A percentile compares a stretch with the other conserved stretches of the same genome.
Conservation (phyloP, 495 filamentous ascomycete species). For the Talaromyces borbonicus region DNA sequence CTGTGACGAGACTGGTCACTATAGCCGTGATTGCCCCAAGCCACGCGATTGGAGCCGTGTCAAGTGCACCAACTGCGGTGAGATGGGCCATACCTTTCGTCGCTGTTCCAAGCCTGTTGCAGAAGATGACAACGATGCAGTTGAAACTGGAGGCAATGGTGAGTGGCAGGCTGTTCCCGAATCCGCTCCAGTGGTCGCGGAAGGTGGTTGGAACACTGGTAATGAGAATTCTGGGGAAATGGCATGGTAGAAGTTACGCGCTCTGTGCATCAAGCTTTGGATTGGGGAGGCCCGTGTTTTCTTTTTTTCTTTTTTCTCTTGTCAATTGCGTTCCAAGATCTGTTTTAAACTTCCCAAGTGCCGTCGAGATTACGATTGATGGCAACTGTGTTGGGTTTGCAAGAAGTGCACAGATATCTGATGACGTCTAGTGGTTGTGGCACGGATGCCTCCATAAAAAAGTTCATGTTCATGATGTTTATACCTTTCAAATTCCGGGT, state of each 20-base stretch:
- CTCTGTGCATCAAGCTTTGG: no score
- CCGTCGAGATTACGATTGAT: no score
- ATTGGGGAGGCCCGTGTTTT: no score
- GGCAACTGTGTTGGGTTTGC: no score
- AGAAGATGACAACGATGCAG: conserved; percentile 14
- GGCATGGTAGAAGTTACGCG: background rate
- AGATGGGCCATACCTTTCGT: conserved; percentile 62
- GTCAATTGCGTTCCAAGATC: no score
- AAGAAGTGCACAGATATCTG: no score
- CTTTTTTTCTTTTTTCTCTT: no score
- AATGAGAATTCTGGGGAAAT: background rate
- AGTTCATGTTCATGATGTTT: no score
- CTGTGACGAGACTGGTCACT: conserved; percentile 65
- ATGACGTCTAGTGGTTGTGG: no score
- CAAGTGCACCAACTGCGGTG: conserved; percentile 64
- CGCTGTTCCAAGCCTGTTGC: conserved; percentile 44
- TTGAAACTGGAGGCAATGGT: background rate
- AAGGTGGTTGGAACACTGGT: background rate
- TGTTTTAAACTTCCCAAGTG: no score
- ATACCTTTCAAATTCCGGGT: no score
- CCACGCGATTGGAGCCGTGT: conserved; percentile 66
- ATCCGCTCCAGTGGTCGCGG: background rate
- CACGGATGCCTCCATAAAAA: no score
- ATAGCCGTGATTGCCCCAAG: conserved; percentile 62
- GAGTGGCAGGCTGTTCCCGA: background rate